Base-by-base conservation (phyloP, 371 early-diverging fungal species). In the Fennellomyces sp. region DNA sequence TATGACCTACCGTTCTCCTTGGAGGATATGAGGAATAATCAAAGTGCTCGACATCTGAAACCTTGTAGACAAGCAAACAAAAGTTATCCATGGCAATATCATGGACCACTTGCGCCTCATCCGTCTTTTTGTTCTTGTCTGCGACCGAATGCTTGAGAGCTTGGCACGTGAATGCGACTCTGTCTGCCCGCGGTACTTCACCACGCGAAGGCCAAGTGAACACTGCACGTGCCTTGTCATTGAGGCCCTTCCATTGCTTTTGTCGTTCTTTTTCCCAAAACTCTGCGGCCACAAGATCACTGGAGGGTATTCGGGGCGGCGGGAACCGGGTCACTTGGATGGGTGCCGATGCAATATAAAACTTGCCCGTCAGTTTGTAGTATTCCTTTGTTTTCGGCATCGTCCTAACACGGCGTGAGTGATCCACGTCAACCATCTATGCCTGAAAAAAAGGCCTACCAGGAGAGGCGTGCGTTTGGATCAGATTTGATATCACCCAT, bases 181-280 rank as follows among this genome's bases (percentile, higher is more conserved):
- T 57, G 48, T 68, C 75, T 3, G 75, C 61, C 53, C 68, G 73
- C 3, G 84, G 83, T 3, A 67, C 53, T 36, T 88, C 89, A 3
- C 89, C 88, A 33, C 85, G 60, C 5, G 78, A 68, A 12, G 93
- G 91, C 91, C 91, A 92, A 10, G 91, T 86, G 51, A 82, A 91
- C 0, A 74, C 76, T 2, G 90, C 90, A 27, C 91, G 74, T 26
- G 57, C 67, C 38, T 77, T 69, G 6, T 83, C 70, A 13, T 77
- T 70, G 28, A 92, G 51, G 6, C 69, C 60, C 28, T 75, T 72
- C 90, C 91, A 92, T 26, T 82, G 75, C 30, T 75, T 73, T 39
- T 75, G 21, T 21, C 91, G 76, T 47, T 87, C 76, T 7, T 63
- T 53, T 61, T 92, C 91, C 93, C 93, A 92, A 66, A 82, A 90